phyloP scores from a whole-genome alignment of 2,329 filamentous ascomycete species.

The Aspergillus spinulosporus region DNA sequence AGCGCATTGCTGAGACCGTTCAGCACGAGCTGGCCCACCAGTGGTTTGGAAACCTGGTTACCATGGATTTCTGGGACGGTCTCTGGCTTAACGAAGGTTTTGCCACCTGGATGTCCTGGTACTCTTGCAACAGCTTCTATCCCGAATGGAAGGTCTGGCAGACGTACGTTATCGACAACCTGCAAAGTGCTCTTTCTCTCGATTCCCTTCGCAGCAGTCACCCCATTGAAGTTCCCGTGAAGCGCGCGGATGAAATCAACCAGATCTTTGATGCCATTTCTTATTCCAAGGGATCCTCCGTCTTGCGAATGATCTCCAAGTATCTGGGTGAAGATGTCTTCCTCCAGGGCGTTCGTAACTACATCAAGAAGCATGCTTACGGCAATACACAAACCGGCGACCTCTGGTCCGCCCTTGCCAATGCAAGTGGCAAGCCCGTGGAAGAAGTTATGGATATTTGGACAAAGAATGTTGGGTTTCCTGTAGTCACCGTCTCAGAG shows the following conservation, averaged over 20 bases:
- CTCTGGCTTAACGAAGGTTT: conserved; percentile 95
- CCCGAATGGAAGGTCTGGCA: conserved; percentile 99
- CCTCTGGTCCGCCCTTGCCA: conserved; percentile 82
- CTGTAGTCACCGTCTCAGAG: conserved; percentile 83
- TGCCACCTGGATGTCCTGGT: conserved; percentile 91
- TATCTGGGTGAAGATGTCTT: conserved; percentile 91
- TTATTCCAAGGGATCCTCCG: conserved; percentile 94
- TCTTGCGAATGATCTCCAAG: conserved; percentile 95
- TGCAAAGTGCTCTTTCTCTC: conserved; percentile 81
- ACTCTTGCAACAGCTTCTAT: conserved; percentile 91
- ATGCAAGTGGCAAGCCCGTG: conserved; percentile 88
- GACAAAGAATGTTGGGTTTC: conserved; percentile 95
- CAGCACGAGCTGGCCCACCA: conserved; percentile 97
- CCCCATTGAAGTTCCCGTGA: conserved; percentile 93
- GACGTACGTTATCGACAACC: conserved; percentile 87
- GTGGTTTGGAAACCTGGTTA: conserved; percentile 97
- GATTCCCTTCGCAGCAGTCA: conserved; percentile 93
- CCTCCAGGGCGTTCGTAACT: conserved; percentile 84
- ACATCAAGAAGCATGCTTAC: conserved; percentile 96
- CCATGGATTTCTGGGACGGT: conserved; percentile 98
- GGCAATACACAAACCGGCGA: conserved; percentile 90
- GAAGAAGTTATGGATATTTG: conserved; percentile 90
- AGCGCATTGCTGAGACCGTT: conserved; percentile 90
- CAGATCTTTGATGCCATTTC: conserved; percentile 98
- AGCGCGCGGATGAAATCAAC: conserved; percentile 93